Base-by-base conservation (phyloP, 2,329 filamentous ascomycete genomes). In the Xylogone sp. region DNA sequence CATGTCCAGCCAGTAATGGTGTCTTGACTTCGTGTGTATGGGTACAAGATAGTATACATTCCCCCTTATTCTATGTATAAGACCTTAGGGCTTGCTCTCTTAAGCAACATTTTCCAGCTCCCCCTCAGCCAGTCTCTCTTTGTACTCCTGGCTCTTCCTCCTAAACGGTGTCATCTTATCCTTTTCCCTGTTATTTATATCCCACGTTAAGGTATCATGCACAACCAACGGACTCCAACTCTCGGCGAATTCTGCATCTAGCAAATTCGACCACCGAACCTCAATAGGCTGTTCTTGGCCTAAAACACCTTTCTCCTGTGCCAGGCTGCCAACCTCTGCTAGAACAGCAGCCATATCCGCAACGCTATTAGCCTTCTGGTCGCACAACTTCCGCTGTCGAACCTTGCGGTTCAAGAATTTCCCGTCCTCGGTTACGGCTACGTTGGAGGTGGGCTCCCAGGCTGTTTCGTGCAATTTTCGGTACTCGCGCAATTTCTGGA, bases 401-500 rank as follows among this genome's bases (percentile, higher is more conserved):
- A 79, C 71, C 44, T 54, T 56, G 42, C 51, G 56, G 4, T 46
- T 43, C 20, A 56, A 21, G n/a, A 47, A 31, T 47, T 34, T 58
- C 46, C 56, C 49, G 18, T 50, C 34, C 8, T 7, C 8, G 5
- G 34, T 39, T 39, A 39, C 10, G n/a, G 34, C 34, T 7, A 39
- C 34, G 12, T 7, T 4, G 12, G 34, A 39, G 10, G 10, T 18
- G 4, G 34, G 34, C 52, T 71, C 73, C 83, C 83, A 87, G 42
- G 76, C 71, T 24, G 84, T 75, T 67, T 85, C 79, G 72, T 87
- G 84, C 46, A 81, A 71, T 61, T 72, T 72, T 60, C 81, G 77
- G 67, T 84, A 78, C 71, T 88, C 84, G 59, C 82, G 82, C 59
- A 87, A 74, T 64, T 80, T 82, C 60, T 83, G 80, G 68, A 74